These are phyloP conservation scores for Cyberlindnera misumaiensis DNA, from an alignment of 805 yeast species.

Conservation along the genomic window DNA sequence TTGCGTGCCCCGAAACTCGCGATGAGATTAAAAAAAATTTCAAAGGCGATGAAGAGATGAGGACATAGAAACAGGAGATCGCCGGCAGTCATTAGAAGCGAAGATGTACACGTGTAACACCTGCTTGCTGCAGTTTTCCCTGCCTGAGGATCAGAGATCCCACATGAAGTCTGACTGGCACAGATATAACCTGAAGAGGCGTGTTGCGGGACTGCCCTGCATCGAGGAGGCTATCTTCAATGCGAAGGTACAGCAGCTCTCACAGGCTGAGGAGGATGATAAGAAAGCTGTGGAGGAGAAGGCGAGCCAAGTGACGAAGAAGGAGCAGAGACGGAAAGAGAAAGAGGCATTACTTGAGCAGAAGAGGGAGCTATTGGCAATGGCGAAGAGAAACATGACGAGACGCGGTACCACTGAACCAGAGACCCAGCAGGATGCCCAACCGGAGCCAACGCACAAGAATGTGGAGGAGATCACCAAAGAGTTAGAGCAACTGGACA, in stretches of 20 bases:
- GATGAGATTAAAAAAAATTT: constrained; percentile 8
- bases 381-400: constrained; percentile 33
- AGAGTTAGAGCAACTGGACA: background rate
- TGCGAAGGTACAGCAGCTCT: constrained; percentile 46
- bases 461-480: constrained; percentile 1
- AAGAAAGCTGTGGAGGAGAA: constrained; percentile 12
- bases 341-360: constrained; percentile 36
- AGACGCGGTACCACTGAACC: too few relatives aligned
- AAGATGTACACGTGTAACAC: constrained; percentile 70
- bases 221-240: constrained; percentile 61
- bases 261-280: constrained; percentile 18
- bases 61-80: background rate
- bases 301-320: constrained; percentile 31
- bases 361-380: constrained; percentile 32
- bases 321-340: constrained; percentile 34
- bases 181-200: constrained; percentile 87
- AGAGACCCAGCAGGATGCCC: background rate
- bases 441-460: background rate
- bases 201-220: constrained; percentile 83
- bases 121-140: constrained; percentile 71
- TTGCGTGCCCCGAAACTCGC: background rate
- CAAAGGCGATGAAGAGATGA: background rate
- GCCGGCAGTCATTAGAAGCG: background rate
- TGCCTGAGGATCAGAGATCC: constrained; percentile 70
- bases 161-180: constrained; percentile 99